Percentiles rank a stretch among this genome's conserved stretches.
These are phyloP conservation scores for Mycena galericulata DNA, from an alignment of 768 basidiomycete species.

Conservation along the genomic window DNA sequence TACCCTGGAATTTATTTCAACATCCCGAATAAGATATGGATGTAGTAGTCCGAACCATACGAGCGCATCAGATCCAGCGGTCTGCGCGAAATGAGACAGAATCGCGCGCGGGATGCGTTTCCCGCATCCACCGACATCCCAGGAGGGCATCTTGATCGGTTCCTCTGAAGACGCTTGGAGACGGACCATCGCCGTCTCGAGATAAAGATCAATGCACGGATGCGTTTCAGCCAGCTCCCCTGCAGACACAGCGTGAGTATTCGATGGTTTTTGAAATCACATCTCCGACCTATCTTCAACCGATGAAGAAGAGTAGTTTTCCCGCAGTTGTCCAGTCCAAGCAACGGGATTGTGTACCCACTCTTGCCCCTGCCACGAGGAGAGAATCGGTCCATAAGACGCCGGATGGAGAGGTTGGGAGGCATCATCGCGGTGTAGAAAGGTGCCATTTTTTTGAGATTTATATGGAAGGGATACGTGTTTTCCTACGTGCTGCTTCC, in stretches of 20 bases:
- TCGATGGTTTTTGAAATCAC: not conserved
- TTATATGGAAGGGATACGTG: constrained; percentile 5
- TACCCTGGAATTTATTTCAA: constrained; percentile 43
- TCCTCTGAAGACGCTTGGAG: constrained; percentile 29
- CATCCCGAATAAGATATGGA: not conserved
- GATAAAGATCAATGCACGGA: constrained; percentile 64
- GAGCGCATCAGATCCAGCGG: constrained; percentile 59
- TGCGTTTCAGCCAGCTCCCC: constrained; percentile 52
- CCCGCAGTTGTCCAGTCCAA: constrained; percentile 55
- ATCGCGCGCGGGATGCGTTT: constrained; percentile 53
- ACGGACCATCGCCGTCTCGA: constrained; percentile 62
- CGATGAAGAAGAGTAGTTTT: constrained; percentile 63
- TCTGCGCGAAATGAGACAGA: constrained; percentile 37
- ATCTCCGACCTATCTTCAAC: constrained; percentile 46
- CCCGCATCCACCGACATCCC: constrained; percentile 74
- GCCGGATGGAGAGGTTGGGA: constrained; percentile 35
- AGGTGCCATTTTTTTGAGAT: not conserved
- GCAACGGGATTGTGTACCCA: constrained; percentile 34
- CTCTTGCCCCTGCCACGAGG: constrained; percentile 20
- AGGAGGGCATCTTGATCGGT: constrained; percentile 64
- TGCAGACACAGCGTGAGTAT: not conserved
- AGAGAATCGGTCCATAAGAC: constrained; percentile 47
- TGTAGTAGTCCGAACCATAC: constrained; percentile 52
- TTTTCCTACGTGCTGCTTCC: no score
- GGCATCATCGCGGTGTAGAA: not conserved